phyloP scores from a whole-genome alignment of 108 stramenopile genomes.

The Stephanodiscus triporus region DNA sequence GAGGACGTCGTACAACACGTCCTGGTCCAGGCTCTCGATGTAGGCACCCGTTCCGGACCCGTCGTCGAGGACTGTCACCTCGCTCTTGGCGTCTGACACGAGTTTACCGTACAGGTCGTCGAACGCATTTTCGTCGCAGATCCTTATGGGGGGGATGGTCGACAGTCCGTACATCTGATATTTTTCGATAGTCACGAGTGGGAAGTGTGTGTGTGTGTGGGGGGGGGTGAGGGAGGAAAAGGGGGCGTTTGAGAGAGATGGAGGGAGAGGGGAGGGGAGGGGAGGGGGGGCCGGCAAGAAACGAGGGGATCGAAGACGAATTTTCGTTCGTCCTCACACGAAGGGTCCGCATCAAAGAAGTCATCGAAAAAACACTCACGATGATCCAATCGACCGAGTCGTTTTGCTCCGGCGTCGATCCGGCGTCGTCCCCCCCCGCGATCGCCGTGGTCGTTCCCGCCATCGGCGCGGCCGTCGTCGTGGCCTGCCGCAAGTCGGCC shows the following conservation, averaged over 20 bases:
- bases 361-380: slow-evolving; percentile 1
- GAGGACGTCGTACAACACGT: slow-evolving; percentile 21
- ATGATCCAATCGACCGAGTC: slow-evolving; percentile 3
- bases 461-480: slow-evolving; percentile 6
- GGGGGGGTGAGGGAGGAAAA: too few relatives aligned
- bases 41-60: not conserved
- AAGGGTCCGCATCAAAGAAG: not conserved
- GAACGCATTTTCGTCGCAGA: not conserved
- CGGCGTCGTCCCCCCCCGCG: not conserved
- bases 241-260: too few relatives aligned
- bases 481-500: too few relatives aligned
- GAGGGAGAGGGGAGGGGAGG: not conserved
- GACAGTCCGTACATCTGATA: slow-evolving; percentile 8
- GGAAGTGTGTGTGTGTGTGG: too few relatives aligned
- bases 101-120: slow-evolving; percentile 26
- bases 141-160: not conserved
- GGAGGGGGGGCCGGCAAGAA: not conserved
- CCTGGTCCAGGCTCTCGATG: not conserved
- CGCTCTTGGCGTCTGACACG: slow-evolving; percentile 22
- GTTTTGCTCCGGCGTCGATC: not conserved
- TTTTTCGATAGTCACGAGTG: too few relatives aligned
- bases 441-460: not conserved
- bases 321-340: too few relatives aligned
- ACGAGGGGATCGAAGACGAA: too few relatives aligned
- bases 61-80: not conserved